A percentile compares a stretch with the other conserved stretches of the same genome.
Conservation (phyloP, 164 flowering plant genomes). For the Liquidambar formosana region DNA sequence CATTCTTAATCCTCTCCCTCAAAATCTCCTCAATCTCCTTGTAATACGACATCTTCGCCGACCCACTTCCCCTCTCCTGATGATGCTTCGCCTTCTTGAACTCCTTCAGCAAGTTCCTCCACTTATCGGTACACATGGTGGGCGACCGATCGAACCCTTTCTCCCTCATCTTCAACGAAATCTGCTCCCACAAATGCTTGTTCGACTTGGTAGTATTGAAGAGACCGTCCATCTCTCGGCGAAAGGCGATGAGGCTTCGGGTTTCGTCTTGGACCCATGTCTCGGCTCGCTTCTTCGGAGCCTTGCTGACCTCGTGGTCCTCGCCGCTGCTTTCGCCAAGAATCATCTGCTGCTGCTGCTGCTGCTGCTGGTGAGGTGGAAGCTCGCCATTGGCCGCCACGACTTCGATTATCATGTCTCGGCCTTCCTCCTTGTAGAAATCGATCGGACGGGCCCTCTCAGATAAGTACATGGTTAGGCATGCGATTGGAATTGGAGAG, state of each 20-base stretch:
- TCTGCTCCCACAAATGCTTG: constrained; percentile 29
- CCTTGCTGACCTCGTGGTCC: constrained; percentile 48
- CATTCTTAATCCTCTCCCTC: constrained; percentile 59
- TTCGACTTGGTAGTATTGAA: constrained; percentile 21
- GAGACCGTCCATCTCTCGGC: constrained; percentile 21
- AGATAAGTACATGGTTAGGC: constrained; percentile 49
- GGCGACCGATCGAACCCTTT: constrained; percentile 26
- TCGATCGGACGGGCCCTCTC: constrained; percentile 62
- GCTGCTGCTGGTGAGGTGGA: constrained; percentile 33
- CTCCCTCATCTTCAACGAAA: constrained; percentile 27
- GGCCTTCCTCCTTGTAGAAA: constrained; percentile 56
- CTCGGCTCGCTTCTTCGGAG: constrained; percentile 12
- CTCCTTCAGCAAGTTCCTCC: constrained; percentile 62
- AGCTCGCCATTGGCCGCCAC: constrained; percentile 30
- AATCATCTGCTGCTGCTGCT: constrained; percentile 41
- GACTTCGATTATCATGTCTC: constrained; percentile 71
- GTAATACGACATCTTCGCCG: constrained; percentile 78
- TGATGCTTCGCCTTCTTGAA: constrained; percentile 82
- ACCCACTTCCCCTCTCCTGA: constrained; percentile 54
- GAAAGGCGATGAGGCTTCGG: constrained; percentile 5
- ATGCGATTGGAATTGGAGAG: not conserved
- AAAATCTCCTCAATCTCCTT: constrained; percentile 86
- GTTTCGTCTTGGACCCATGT: constrained; percentile 15
- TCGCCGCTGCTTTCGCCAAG: constrained; percentile 63
- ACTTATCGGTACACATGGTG: constrained; percentile 25